A percentile compares a stretch with the other conserved stretches of the same genome.
Evolutionary conservation across 371 early-diverging fungal genomes (phyloP).

Genomic region (Funneliformis caledonium): DNA sequence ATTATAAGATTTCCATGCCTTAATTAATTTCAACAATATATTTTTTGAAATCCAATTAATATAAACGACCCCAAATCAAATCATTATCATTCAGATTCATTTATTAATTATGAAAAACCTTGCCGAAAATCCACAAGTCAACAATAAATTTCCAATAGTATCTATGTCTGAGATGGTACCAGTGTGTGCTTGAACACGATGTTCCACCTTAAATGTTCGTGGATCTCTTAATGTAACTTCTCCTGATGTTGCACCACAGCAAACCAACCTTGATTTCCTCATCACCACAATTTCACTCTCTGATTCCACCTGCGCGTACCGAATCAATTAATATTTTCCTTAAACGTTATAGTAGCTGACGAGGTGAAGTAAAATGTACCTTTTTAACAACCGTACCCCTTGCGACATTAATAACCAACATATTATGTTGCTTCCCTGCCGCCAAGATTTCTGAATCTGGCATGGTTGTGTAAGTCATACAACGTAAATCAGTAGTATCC

Average conservation of each 20-base stretch:
- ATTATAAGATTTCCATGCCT: constrained; percentile 66
- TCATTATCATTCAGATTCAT: neutral
- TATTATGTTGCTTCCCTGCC: constrained; percentile 67
- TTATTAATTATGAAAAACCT: constrained; percentile 45
- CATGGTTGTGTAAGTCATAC: constrained; percentile 68
- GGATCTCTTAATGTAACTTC: constrained; percentile 75
- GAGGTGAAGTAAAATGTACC: constrained; percentile 43
- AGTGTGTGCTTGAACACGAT: constrained; percentile 75
- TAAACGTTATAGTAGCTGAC: neutral
- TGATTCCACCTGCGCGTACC: constrained; percentile 49
- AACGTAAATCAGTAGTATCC: constrained; percentile 62
- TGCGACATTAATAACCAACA: constrained; percentile 67
- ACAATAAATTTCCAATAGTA: constrained; percentile 71
- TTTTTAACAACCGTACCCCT: constrained; percentile 66
- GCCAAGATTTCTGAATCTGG: constrained; percentile 71
- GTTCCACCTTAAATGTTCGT: constrained; percentile 68
- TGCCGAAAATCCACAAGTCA: constrained; percentile 82
- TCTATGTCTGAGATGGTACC: constrained; percentile 80
- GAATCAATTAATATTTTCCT: neutral
- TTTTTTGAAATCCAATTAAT: constrained; percentile 16
- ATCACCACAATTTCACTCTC: constrained; percentile 68
- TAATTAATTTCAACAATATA: neutral
- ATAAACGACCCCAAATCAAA: constrained; percentile 28
- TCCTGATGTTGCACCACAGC: constrained; percentile 72
- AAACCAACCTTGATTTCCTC: constrained; percentile 68